phyloP scores from a whole-genome alignment of 2,329 filamentous ascomycete species.

The Apiospora hydei region DNA sequence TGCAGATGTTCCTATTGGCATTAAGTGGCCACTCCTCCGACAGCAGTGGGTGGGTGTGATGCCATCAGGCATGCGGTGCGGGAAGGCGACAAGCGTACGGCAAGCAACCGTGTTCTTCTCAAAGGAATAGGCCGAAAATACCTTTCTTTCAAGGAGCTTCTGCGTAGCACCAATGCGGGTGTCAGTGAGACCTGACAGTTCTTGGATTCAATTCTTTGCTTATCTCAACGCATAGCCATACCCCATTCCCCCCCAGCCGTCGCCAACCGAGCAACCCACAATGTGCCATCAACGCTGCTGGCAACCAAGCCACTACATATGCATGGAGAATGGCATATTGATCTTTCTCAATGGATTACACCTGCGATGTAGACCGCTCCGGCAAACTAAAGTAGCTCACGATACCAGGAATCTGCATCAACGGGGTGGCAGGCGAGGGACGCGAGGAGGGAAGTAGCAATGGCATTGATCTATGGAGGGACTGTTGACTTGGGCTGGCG shows the following conservation, averaged over 20 bases:
- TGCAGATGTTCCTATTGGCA: background rate
- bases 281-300: background rate
- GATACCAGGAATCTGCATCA: background rate
- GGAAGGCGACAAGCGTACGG: background rate
- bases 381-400: too few relatives aligned
- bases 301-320: background rate
- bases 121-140: background rate
- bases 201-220: background rate
- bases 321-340: background rate
- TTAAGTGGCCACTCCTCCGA: background rate
- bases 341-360: background rate
- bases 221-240: background rate
- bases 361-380: background rate
- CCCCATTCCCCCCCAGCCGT: background rate
- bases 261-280: background rate
- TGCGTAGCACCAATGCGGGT: background rate
- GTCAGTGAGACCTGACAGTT: background rate
- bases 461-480: background rate
- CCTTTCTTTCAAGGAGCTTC: background rate
- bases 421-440: background rate
- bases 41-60: background rate
- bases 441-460: background rate
- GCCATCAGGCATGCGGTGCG: background rate
- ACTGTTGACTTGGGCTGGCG: background rate
- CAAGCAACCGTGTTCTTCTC: background rate